phyloP scores from a whole-genome alignment of 768 basidiomycete genomes.

The Wakefieldia striispora region DNA sequence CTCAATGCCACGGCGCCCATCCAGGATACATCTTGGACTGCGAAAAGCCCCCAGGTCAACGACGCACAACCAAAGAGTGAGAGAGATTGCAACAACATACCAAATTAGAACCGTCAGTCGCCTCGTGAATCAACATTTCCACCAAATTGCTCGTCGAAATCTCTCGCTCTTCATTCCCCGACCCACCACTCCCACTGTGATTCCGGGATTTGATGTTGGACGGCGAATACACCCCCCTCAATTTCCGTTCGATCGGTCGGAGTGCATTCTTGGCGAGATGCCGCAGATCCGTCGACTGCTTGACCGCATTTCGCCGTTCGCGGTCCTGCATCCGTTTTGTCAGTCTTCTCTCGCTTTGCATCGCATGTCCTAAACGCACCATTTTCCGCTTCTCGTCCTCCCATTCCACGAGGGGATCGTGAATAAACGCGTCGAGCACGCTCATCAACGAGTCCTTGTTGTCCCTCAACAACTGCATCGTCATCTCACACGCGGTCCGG shows the following conservation, averaged over 20 bases:
- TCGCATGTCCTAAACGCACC: slow-evolving; percentile 31
- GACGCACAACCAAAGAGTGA: not conserved
- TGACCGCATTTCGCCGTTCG: slow-evolving; percentile 44
- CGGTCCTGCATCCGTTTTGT: slow-evolving; percentile 40
- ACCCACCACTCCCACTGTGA: slow-evolving; percentile 23
- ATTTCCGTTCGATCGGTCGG: slow-evolving; percentile 78
- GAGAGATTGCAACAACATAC: slow-evolving; percentile 34
- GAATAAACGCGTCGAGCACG: slow-evolving; percentile 94
- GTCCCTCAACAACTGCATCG: slow-evolving; percentile 79
- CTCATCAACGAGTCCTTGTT: slow-evolving; percentile 94
- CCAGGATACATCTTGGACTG: slow-evolving; percentile 90
- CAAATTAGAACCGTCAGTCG: slow-evolving; percentile 71
- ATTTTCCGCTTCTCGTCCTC: slow-evolving; percentile 74
- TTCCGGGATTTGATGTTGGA: slow-evolving; percentile 41
- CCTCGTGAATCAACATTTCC: slow-evolving; percentile 88
- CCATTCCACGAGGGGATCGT: slow-evolving; percentile 97
- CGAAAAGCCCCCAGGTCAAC: slow-evolving; percentile 9
- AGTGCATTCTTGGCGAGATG: slow-evolving; percentile 74
- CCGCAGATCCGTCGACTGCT: slow-evolving; percentile 53
- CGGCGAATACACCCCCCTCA: slow-evolving; percentile 66
- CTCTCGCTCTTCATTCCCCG: slow-evolving; percentile 35
- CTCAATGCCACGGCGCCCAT: slow-evolving; percentile 80
- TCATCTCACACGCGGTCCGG: slow-evolving; percentile 88
- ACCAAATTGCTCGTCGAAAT: slow-evolving; percentile 85
- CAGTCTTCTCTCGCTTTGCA: not conserved